Evolutionary conservation across 2,329 filamentous ascomycete genomes (phyloP), one percentile per base, ranked within the genome.

Genomic region (Cladosporium sp.): DNA sequence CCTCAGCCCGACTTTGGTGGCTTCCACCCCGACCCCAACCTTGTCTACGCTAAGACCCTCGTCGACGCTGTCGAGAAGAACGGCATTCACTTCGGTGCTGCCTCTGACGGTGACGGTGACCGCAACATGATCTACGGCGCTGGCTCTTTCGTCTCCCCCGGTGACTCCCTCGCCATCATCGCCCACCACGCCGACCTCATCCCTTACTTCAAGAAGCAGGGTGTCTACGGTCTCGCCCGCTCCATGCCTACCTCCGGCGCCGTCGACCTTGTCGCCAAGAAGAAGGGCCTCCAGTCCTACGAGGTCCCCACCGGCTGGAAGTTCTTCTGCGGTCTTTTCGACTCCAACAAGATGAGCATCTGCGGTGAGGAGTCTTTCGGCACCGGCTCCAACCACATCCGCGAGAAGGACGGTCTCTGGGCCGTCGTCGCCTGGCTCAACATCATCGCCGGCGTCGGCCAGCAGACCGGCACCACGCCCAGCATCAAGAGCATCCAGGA

Each of bases 61-160:
- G 93, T 98, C 55, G 89, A 95, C 66, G 87, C 84, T 56, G 93
- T 98, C 40, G 90, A 98, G 73, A 88, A 88, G 77, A 84, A 89
- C 65, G 82, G 84, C 55, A 90, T 98, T 59, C 93, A 95, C 68
- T 98, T 98, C 65, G 93, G 93, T 67, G 93, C 93, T 54, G 93
- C 93, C 44, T 95, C 89, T 59, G 93, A 98, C 63, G 93, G 93
- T 63, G 93, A 98, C 65, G 93, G 93, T 66, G 93, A 98, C 78
- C 88, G 93, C 64, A 98, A 98, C 83, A 98, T 98, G 93, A 98
- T 98, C 68, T 98, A 98, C 74, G 93, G 93, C 58, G 91, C 92
- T 61, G 92, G 95, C 66, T 84, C 87, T 42, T 98, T 98, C 68
- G 93, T 98, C 57, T 97, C 92, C 7, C 93, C 93, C 7, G 93